Percentiles rank a stretch among this genome's conserved stretches.
Evolutionary conservation across 2,329 filamentous ascomycete species (phyloP).

Genomic region (Colletotrichum sansevieriae): DNA sequence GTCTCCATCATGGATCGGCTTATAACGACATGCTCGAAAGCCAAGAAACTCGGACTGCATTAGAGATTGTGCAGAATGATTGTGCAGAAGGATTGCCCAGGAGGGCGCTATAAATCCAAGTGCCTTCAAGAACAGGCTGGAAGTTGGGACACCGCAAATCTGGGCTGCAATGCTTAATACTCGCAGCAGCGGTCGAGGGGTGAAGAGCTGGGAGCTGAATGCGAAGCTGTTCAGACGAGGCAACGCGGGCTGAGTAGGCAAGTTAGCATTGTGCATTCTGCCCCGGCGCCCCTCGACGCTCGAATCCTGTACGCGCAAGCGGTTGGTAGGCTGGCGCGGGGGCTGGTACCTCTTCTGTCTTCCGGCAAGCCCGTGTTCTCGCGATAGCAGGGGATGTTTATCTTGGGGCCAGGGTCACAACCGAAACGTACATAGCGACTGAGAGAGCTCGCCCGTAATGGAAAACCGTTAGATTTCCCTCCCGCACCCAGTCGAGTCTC

Average conservation of each 20-base stretch:
- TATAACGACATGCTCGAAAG: too few species aligned
- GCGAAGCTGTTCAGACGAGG: not conserved
- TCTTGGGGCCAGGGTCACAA: not conserved
- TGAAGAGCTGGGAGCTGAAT: slow-evolving; percentile 4
- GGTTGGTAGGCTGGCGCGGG: slow-evolving; percentile 14
- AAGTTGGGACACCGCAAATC: not conserved
- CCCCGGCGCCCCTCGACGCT: slow-evolving; percentile 6
- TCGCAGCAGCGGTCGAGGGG: not conserved
- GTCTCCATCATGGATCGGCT: too few species aligned
- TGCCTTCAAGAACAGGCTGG: not conserved
- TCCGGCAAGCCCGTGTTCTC: slow-evolving; percentile 19
- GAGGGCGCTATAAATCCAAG: slow-evolving; percentile 30
- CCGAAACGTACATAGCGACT: slow-evolving; percentile 3
- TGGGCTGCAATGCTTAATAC: not conserved
- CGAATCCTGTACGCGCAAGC: slow-evolving; percentile 8
- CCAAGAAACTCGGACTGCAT: too few species aligned
- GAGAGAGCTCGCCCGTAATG: not conserved
- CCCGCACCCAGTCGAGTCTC: too few species aligned
- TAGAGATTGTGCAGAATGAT: too few species aligned
- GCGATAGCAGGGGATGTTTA: slow-evolving; percentile 19
- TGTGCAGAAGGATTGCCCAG: not conserved
- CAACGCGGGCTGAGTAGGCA: not conserved
- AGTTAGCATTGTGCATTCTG: not conserved
- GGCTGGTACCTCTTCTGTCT: not conserved
- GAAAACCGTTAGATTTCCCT: too few species aligned